These are phyloP conservation scores for Hypomyces perniciosus DNA, from an alignment of 2,329 filamentous ascomycete species.

Conservation along the genomic window DNA sequence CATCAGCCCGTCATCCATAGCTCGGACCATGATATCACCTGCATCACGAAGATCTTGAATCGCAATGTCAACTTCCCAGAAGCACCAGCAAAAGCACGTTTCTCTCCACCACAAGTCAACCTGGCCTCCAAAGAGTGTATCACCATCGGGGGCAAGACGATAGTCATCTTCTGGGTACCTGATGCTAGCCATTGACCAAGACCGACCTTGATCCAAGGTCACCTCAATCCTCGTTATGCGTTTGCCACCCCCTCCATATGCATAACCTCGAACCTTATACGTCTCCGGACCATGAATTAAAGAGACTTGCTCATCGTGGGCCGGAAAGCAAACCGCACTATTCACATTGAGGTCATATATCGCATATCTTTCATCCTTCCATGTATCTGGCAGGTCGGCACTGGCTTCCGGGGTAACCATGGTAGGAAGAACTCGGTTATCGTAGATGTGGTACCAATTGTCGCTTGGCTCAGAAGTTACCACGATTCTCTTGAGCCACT, in stretches of 20 bases:
- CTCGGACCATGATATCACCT: slow-evolving; percentile 71
- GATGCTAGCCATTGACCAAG: slow-evolving; percentile 55
- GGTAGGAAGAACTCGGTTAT: slow-evolving; percentile 84
- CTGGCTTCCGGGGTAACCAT: slow-evolving; percentile 78
- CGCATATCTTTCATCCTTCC: slow-evolving; percentile 84
- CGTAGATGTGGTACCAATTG: slow-evolving; percentile 94
- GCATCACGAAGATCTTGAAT: slow-evolving; percentile 55
- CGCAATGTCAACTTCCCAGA: slow-evolving; percentile 71
- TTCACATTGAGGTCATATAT: slow-evolving; percentile 91
- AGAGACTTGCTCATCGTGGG: slow-evolving; percentile 64
- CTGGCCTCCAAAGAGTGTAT: slow-evolving; percentile 65
- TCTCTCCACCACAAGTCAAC: slow-evolving; percentile 80
- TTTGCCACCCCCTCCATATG: slow-evolving; percentile 82
- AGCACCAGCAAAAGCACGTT: slow-evolving; percentile 84
- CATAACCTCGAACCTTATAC: slow-evolving; percentile 73
- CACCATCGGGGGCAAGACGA: slow-evolving; percentile 52
- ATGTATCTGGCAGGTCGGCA: slow-evolving; percentile 66
- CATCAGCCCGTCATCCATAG: slow-evolving; percentile 87
- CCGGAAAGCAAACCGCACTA: slow-evolving; percentile 72
- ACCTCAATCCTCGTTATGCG: slow-evolving; percentile 77
- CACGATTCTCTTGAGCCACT: slow-evolving; percentile 81
- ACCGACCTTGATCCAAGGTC: slow-evolving; percentile 72
- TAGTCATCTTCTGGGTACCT: slow-evolving; percentile 84
- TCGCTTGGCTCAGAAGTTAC: slow-evolving; percentile 74
- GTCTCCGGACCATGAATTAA: slow-evolving; percentile 40